Conservation (phyloP, 2,329 filamentous ascomycete genomes). For the Colletotrichum graminicola region DNA sequence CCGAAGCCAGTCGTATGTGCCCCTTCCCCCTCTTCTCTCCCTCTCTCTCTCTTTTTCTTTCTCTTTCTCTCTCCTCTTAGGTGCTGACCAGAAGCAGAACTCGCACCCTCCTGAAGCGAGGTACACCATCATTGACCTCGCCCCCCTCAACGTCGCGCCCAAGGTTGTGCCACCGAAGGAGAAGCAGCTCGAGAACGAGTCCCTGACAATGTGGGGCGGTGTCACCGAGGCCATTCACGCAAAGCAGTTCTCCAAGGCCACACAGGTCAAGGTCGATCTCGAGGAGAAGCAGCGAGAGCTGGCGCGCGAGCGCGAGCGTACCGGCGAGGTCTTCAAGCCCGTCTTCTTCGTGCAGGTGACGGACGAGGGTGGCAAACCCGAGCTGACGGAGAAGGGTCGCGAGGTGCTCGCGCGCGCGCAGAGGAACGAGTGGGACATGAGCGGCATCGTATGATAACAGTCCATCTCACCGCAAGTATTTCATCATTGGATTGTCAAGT, state of each 20-base stretch:
- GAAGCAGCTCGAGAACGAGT: slow-evolving; percentile 89
- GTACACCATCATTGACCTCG: slow-evolving; percentile 86
- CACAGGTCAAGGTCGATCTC: slow-evolving; percentile 87
- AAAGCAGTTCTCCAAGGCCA: slow-evolving; percentile 88
- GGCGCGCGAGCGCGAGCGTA: slow-evolving; percentile 81
- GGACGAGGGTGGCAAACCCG: slow-evolving; percentile 67
- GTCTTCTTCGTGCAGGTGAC: slow-evolving; percentile 81
- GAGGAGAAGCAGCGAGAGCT: slow-evolving; percentile 91
- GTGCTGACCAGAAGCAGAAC: slow-evolving; percentile 48
- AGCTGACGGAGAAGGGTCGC: slow-evolving; percentile 66
- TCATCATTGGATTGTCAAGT: not conserved
- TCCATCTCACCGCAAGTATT: not conserved
- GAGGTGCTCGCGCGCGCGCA: slow-evolving; percentile 65
- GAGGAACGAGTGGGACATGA: slow-evolving; percentile 64
- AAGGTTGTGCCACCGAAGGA: slow-evolving; percentile 85
- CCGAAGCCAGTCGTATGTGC: slow-evolving; percentile 71
- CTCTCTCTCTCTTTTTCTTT: slow-evolving; percentile 4
- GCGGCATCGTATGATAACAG: slow-evolving; percentile 53
- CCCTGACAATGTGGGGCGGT: slow-evolving; percentile 85
- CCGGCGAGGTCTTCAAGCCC: slow-evolving; percentile 81
- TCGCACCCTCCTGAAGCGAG: slow-evolving; percentile 69
- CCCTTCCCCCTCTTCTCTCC: not conserved
- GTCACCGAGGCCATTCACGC: slow-evolving; percentile 88
- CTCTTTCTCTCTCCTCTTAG: slow-evolving; percentile 27
- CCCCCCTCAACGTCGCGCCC: slow-evolving; percentile 81